A percentile compares a stretch with the other conserved stretches of the same genome.
phyloP scores from a whole-genome alignment of 176 grass and related monocot genomes.

The Metroxylon sagu region DNA sequence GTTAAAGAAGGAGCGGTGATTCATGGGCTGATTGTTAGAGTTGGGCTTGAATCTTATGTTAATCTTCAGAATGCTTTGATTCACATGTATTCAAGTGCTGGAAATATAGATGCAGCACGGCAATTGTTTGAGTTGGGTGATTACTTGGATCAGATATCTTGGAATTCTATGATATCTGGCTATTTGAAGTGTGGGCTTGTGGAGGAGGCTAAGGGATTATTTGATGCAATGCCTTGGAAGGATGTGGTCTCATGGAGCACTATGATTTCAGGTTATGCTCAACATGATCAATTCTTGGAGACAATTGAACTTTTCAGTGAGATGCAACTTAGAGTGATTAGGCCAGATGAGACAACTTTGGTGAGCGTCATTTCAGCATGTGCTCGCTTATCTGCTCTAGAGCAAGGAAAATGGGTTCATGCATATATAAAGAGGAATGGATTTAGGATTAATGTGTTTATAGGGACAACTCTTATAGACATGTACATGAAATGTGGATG shows the following conservation, averaged over 20 bases:
- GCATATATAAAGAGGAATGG: conserved; percentile 50
- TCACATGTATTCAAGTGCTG: conserved; percentile 70
- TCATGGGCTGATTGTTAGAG: conserved; percentile 45
- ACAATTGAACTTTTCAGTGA: conserved; percentile 48
- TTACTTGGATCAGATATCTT: conserved; percentile 61
- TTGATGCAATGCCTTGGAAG: conserved; percentile 47
- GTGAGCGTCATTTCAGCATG: conserved; percentile 72
- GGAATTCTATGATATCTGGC: conserved; percentile 75
- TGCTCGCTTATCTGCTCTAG: conserved; percentile 50
- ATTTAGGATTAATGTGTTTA: conserved; percentile 36
- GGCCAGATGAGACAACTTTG: conserved; percentile 54
- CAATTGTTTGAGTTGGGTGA: conserved; percentile 46
- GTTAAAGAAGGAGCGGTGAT: conserved; percentile 43
- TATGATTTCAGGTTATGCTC: conserved; percentile 64
- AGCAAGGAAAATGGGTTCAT: conserved; percentile 69
- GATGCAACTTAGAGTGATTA: conserved; percentile 50
- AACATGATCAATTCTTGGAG: conserved; percentile 52
- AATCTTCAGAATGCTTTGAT: conserved; percentile 74
- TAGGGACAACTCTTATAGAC: conserved; percentile 72
- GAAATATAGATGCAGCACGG: conserved; percentile 42
- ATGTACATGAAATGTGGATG: conserved; percentile 97
- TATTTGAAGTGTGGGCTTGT: conserved; percentile 56
- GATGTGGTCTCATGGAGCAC: conserved; percentile 75
- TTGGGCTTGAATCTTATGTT: conserved; percentile 43
- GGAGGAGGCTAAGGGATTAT: conserved; percentile 46